Evolutionary conservation across 2,329 filamentous ascomycete species (phyloP), one percentile per base, ranked within the genome.

Genomic region (Cordyceps cicadae): DNA sequence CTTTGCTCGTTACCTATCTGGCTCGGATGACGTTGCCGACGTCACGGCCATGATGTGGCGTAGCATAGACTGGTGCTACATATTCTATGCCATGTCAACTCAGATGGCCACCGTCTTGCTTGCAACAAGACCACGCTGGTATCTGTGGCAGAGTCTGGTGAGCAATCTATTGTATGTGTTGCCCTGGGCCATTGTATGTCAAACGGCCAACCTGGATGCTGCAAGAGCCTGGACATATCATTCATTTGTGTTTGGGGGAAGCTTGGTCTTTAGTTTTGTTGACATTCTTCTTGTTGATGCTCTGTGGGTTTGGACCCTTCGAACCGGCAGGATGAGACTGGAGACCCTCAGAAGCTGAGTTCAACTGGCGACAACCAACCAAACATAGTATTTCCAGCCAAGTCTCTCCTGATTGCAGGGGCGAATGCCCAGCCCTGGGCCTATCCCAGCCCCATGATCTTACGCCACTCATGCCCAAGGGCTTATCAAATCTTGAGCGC

Each of bases 111-210:
- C 84, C 0, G 75, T 90, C 0, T 70, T 91, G 0, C 76, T 89
- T 0, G 83, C 87, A 0, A 88, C 86, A 0, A 73, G 79, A 0
- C 86, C 87, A 0, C 74, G 74, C 2, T 90, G 85, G 86, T 90
- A 89, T 67, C 75, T 90, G 0, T 84, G 81, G 62, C 87, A 90
- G 68, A 85, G 83, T 3, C 71, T 90, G 0, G 79, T 75, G 0
- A 88, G 86, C 7, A 90, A 90, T 66, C 53, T 90, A 0, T 69
- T 87, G 0, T 90, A 86, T 67, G 86, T 90, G 0, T 71, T 91
- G 3, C 87, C 87, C 0, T 90, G 87, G 86, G 86, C 87, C 0
- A 82, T 90, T 46, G 84, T 81, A 0, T 84, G 81, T 62, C 81
- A 79, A 55, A 75, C 73, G 5, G 72, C 71, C n/a, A 59, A 71